Base-by-base conservation (phyloP, 176 grass and related monocot species). In the Typha latifolia region DNA sequence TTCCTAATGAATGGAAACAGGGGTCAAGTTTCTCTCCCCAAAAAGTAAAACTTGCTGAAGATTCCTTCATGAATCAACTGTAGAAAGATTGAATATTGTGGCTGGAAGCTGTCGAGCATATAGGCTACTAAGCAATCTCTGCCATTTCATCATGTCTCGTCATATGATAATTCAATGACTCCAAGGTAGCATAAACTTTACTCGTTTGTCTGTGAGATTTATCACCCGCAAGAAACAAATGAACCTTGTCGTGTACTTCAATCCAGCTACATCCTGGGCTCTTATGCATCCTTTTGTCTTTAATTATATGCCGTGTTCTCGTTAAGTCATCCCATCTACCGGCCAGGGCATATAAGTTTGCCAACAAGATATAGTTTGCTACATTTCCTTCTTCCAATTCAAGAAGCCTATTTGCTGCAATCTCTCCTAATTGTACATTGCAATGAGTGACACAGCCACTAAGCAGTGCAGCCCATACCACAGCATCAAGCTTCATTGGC, bases 211-310 rank as follows among this genome's bases (percentile, higher is more conserved):
- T 23, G 32, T 70, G 75, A 5, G 75, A 78, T 32, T 49, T 62
- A 43, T 78, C 75, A 16, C 75, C 12, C 0, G 75, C 75, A 43
- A 78, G 66, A 70, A 78, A 78, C 53, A 78, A 61, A 52, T 78
- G 75, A 62, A 78, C 66, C 15, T 67, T 29, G 21, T 70, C 75
- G 63, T 47, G 49, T 31, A 70, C 69, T 49, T 70, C 75, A 51
- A 78, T 70, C 66, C 66, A 78, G 51, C 75, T 78, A 62, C 75
- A 78, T 14, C 75, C 75, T 2, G 75, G 75, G 69, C 10, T 78
- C 66, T 78, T 70, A 63, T 70, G 75, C 75, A 78, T 70, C 12
- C 75, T 53, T 15, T 63, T 78, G 11, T 64, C 75, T 62, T 23
- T 70, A 23, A 78, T 78, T 20, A 70, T 32, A 32, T 23, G 19